A percentile compares a stretch with the other conserved stretches of the same genome.
Evolutionary conservation across 2,329 filamentous ascomycete genomes (phyloP).

Genomic region (Biscogniauxia mediterranea): DNA sequence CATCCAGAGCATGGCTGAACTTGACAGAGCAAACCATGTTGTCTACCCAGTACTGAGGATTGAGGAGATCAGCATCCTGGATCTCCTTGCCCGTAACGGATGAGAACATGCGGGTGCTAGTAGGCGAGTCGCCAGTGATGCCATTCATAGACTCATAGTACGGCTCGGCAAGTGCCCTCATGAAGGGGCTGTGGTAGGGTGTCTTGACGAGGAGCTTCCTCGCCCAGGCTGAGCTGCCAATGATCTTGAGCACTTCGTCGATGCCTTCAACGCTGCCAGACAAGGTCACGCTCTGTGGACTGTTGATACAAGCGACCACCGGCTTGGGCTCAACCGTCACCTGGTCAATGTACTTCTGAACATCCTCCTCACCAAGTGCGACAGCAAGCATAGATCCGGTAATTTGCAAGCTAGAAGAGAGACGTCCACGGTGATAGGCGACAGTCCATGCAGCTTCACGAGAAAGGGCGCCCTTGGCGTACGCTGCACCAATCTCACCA

Average conservation of each 20-base stretch:
- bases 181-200: constrained; percentile 44
- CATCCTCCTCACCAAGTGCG: constrained; percentile 24
- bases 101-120: constrained; percentile 26
- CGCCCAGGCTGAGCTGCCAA: constrained; percentile 32
- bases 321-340: constrained; percentile 24
- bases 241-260: constrained; percentile 27
- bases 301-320: constrained; percentile 31
- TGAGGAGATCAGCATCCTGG: constrained; percentile 20
- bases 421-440: constrained; percentile 29
- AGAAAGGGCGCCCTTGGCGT: constrained; percentile 38
- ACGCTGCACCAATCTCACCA: constrained; percentile 42
- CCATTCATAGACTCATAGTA: constrained; percentile 31
- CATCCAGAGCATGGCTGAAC: constrained; percentile 34
- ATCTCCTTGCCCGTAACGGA: constrained; percentile 28
- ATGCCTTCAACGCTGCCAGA: constrained; percentile 30
- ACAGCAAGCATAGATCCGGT: constrained; percentile 30
- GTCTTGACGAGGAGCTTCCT: constrained; percentile 39
- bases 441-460: constrained; percentile 31
- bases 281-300: constrained; percentile 29
- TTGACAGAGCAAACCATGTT: constrained; percentile 37
- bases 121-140: constrained; percentile 15
- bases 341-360: constrained; percentile 25
- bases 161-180: constrained; percentile 34
- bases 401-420: constrained; percentile 26
- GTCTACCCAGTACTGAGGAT: constrained; percentile 31